phyloP scores from a whole-genome alignment of 805 yeast genomes.

The Wickerhamomyces strasburgensis region DNA sequence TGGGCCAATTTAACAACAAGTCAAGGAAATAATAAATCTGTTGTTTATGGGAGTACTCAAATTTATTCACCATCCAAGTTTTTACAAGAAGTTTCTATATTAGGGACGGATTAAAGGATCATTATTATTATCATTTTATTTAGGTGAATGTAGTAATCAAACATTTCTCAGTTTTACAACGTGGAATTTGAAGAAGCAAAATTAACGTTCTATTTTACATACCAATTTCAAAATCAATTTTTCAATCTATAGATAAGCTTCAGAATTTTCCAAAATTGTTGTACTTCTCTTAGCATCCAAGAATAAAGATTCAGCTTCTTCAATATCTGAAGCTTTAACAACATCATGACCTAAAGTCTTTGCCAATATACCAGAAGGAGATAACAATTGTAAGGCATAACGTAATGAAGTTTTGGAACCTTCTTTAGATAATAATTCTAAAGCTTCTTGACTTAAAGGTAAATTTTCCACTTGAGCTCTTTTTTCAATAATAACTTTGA shows the following conservation, averaged over 20 bases:
- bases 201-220: too few species aligned
- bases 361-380: constrained; percentile 86
- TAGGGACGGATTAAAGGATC: constrained; percentile 38
- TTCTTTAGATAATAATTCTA: constrained; percentile 64
- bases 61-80: constrained; percentile 67
- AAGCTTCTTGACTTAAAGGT: constrained; percentile 60
- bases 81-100: constrained; percentile 55
- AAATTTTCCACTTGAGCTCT: constrained; percentile 76
- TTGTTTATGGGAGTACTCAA: constrained; percentile 84
- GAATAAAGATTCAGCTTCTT: constrained; percentile 77
- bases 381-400: constrained; percentile 83
- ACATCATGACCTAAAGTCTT: constrained; percentile 67
- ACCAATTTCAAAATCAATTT: too few species aligned
- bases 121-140: too few species aligned
- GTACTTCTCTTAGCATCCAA: constrained; percentile 83
- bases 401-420: constrained; percentile 81
- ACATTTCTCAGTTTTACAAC: too few species aligned
- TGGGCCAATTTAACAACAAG: constrained; percentile 50
- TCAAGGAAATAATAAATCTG: constrained; percentile 42
- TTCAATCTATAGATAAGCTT: constrained; percentile 27
- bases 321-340: constrained; percentile 65
- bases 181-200: too few species aligned
- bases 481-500: constrained; percentile 73
- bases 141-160: too few species aligned
- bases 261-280: constrained; percentile 44